These are phyloP conservation scores for Astragalus glycyphyllos DNA, from an alignment of 306 rosid genomes.

Conservation along the genomic window DNA sequence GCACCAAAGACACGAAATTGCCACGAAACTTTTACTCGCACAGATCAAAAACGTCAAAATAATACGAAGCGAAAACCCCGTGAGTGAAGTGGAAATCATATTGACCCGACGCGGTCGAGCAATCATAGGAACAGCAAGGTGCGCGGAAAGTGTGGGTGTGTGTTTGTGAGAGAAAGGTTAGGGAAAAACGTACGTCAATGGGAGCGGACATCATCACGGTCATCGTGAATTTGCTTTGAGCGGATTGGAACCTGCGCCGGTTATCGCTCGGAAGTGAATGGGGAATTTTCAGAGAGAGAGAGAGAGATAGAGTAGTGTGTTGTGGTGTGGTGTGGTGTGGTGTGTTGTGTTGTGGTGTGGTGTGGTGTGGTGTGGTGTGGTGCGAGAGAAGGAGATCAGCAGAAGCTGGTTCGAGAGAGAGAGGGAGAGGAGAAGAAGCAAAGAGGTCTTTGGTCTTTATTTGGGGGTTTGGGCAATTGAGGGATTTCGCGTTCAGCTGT, in stretches of 20 bases:
- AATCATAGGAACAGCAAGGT: neutral
- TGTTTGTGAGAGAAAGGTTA: constrained; percentile 4
- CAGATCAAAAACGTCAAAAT: constrained; percentile 43
- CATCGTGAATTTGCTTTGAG: constrained; percentile 50
- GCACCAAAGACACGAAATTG: constrained; percentile 31
- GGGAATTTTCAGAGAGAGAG: constrained; percentile 31
- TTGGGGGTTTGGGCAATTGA: constrained; percentile 44
- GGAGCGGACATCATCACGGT: constrained; percentile 74
- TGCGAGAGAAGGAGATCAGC: constrained; percentile 48
- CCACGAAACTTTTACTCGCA: constrained; percentile 31
- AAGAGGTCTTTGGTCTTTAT: constrained; percentile 50
- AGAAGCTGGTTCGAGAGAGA: constrained; percentile 46
- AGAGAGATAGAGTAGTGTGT: constrained; percentile 4
- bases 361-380: no score
- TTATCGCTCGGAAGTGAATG: constrained; percentile 16
- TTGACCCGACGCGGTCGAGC: constrained; percentile 20
- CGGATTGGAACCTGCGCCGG: constrained; percentile 45
- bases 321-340: constrained; percentile 11
- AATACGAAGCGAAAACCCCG: constrained; percentile 22
- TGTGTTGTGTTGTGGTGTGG: no score
- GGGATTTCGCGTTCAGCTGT: constrained; percentile 26
- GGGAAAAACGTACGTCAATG: constrained; percentile 62
- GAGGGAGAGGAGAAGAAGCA: neutral
- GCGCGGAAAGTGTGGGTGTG: constrained; percentile 25
- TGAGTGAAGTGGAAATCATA: constrained; percentile 40